Conservation (phyloP, 2,329 filamentous ascomycete genomes). For the Hortaea sp. region DNA sequence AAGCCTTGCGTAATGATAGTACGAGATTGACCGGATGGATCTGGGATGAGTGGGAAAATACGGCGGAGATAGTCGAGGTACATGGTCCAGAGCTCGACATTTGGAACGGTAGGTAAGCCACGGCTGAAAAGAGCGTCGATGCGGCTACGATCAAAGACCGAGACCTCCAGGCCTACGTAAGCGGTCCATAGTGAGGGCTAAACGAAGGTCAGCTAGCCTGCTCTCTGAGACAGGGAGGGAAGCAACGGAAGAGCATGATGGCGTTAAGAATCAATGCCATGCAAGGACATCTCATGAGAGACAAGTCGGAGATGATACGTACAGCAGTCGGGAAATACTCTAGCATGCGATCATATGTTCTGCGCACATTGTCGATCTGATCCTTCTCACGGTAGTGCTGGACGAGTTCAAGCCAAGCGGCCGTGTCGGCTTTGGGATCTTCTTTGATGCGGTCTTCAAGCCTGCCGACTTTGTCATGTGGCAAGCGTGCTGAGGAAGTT, state of each 20-base stretch:
- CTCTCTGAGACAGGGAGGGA: not conserved
- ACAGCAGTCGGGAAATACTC: conserved; percentile 83
- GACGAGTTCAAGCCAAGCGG: conserved; percentile 84
- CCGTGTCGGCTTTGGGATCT: conserved; percentile 83
- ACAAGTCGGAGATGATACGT: conserved; percentile 38
- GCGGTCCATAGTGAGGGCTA: conserved; percentile 87
- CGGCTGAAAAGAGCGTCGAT: conserved; percentile 77
- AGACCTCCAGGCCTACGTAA: conserved; percentile 82
- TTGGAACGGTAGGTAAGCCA: conserved; percentile 67
- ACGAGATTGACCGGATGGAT: conserved; percentile 66
- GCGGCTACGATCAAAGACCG: conserved; percentile 68
- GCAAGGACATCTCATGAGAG: not conserved
- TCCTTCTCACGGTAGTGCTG: conserved; percentile 72
- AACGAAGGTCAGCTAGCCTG: not conserved
- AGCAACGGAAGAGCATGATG: not conserved
- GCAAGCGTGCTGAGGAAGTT: conserved; percentile 41
- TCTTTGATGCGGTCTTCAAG: conserved; percentile 87
- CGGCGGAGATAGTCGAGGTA: conserved; percentile 95
- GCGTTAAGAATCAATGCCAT: not conserved
- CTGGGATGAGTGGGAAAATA: conserved; percentile 75
- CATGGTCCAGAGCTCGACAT: conserved; percentile 80
- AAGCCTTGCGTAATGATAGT: conserved; percentile 76
- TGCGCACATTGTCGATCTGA: conserved; percentile 70
- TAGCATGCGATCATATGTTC: conserved; percentile 76
- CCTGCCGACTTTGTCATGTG: conserved; percentile 65